phyloP scores from a whole-genome alignment of 306 rosid genomes.

The Lagenaria siceraria region DNA sequence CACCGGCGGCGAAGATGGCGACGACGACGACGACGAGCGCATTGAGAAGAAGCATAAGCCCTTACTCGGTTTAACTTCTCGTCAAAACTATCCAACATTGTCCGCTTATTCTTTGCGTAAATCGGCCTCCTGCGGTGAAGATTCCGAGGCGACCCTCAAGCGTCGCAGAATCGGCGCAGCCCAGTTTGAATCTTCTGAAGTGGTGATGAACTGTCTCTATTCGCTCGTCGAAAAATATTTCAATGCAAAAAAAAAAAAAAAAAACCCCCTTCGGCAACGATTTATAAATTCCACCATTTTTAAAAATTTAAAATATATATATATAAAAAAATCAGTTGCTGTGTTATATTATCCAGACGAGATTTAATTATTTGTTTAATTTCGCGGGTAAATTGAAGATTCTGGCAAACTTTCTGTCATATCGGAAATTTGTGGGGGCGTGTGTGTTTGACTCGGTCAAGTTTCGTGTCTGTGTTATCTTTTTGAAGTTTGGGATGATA shows the following conservation, averaged over 20 bases:
- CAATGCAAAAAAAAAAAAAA: background rate
- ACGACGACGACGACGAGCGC: slow-evolving; percentile 66
- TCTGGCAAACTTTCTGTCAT: slow-evolving; percentile 25
- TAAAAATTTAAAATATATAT: too few relatives aligned
- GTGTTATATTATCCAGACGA: background rate
- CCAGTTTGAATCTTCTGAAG: slow-evolving; percentile 31
- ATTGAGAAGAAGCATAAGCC: slow-evolving; percentile 68
- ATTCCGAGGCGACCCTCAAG: slow-evolving; percentile 39
- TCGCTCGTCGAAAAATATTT: background rate
- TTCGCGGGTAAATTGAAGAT: slow-evolving; percentile 39
- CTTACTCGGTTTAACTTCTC: slow-evolving; percentile 45
- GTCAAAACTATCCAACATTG: slow-evolving; percentile 33
- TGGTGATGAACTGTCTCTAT: slow-evolving; percentile 39
- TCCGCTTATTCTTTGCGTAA: slow-evolving; percentile 16
- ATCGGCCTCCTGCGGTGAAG: slow-evolving; percentile 23
- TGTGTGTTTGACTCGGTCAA: slow-evolving; percentile 60
- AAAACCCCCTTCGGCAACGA: background rate
- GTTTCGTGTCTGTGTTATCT: slow-evolving; percentile 23
- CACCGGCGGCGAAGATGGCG: too few relatives aligned
- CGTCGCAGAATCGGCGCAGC: slow-evolving; percentile 33
- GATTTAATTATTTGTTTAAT: slow-evolving; percentile 22
- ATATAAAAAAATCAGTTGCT: background rate
- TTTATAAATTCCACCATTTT: background rate
- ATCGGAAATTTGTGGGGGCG: slow-evolving; percentile 16
- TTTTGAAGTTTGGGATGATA: slow-evolving; percentile 24